Base-by-base conservation (phyloP, 1,139 yeast species). In the Magnusiomyces paraingens region DNA sequence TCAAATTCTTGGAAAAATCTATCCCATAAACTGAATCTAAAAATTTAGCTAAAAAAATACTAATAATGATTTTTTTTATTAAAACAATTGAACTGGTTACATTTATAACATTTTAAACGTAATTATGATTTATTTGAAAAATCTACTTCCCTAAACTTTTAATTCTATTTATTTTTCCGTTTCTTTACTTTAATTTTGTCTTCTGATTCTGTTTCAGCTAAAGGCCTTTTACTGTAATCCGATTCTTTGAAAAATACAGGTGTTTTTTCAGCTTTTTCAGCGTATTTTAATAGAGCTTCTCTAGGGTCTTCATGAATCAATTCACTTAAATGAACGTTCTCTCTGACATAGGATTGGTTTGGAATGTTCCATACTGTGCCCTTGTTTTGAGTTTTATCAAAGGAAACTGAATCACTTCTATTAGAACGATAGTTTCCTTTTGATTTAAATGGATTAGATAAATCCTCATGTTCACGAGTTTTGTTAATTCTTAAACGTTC, bases 1-100 rank as follows among this genome's bases (percentile, higher is more conserved):
- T 78, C 56, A 65, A 69, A n/a, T 86, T 86, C 63, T 64, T 87
- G 29, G 71, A 67, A 51, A 62, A 61, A 26, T 63, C 60, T 12
- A 38, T 69, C 29, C 68, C 71, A 40, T 32, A 52, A 18, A 32
- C 40, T 26, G 32, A 26, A 5, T 8, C 32, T 26, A 26, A 4
- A 26, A 40, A 52, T 18, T 32, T 50, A 5, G 21, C 39, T 15
- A 5, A 39, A 15, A n/a, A 11, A 4, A n/a, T 41, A n/a, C 4
- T n/a, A 3, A 10, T 11, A 50, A 29, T 22, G 32, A 40, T 29
- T 15, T 15, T 20, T n/a, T 10, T 29, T 20, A 32, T 14, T 49
- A 40, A 20, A 18, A 40, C 35, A 26, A 39, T 29, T 42, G 15
- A 21, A 35, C 32, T 17, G 21, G 32, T 21, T 45, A 26, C 22